Percentiles rank a stretch among this genome's conserved stretches.
These are phyloP conservation scores for Phialemoniopsis sp. DNA, from an alignment of 2,329 filamentous ascomycete genomes.

Conservation along the genomic window DNA sequence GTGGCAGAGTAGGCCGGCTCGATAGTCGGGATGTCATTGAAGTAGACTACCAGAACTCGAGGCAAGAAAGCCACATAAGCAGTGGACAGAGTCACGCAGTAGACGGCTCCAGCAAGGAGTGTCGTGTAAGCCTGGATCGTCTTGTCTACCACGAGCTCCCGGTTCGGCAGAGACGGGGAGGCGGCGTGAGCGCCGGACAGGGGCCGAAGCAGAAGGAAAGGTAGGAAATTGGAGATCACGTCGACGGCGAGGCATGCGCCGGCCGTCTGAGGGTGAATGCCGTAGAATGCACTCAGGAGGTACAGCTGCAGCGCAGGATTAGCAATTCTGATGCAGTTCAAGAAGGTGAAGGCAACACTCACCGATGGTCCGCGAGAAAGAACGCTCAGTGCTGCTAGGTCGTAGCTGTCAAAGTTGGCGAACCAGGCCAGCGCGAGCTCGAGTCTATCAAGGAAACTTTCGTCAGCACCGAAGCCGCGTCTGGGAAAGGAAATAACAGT, in stretches of 20 bases:
- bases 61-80: conserved; percentile 70
- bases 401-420: conserved; percentile 68
- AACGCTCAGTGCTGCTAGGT: conserved; percentile 61
- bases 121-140: conserved; percentile 61
- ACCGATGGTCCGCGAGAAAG: conserved; percentile 72
- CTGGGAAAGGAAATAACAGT: conserved; percentile 28
- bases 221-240: conserved; percentile 62
- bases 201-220: conserved; percentile 71
- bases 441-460: conserved; percentile 38
- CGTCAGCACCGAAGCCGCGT: too few species aligned
- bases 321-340: neutral
- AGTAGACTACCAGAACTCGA: conserved; percentile 67
- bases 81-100: conserved; percentile 67
- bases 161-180: conserved; percentile 50
- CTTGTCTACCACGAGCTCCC: conserved; percentile 60
- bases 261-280: conserved; percentile 57
- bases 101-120: conserved; percentile 67
- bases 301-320: conserved; percentile 47
- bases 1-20: conserved; percentile 41
- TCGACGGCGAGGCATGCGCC: conserved; percentile 63
- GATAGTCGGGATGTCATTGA: conserved; percentile 66
- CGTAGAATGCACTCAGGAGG: conserved; percentile 75
- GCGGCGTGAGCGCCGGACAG: conserved; percentile 60
- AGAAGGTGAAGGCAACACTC: conserved; percentile 21
- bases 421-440: conserved; percentile 73